Conservation (phyloP, 306 rosid species). For the Lupinus albus region DNA sequence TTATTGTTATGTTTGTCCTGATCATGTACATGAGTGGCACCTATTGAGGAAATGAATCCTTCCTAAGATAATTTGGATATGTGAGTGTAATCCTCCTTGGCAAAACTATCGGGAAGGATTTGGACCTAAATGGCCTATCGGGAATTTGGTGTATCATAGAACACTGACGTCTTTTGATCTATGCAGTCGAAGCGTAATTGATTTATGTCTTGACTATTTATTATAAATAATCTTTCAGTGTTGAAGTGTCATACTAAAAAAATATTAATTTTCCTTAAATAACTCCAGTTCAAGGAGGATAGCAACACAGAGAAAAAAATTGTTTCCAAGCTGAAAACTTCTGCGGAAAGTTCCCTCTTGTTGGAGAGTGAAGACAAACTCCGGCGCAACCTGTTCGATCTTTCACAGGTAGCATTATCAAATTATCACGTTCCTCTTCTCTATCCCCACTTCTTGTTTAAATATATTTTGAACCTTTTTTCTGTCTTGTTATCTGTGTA, state of each 20-base stretch:
- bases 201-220: constrained; percentile 10
- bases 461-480: constrained; percentile 27
- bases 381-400: constrained; percentile 72
- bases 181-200: not conserved
- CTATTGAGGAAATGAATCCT: not conserved
- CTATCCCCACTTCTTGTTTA: not conserved
- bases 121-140: not conserved
- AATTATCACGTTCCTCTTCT: constrained; percentile 13
- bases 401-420: constrained; percentile 61
- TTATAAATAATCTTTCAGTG: constrained; percentile 24
- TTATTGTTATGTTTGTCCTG: constrained; percentile 17
- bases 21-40: not conserved
- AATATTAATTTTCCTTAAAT: constrained; percentile 20
- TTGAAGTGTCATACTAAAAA: constrained; percentile 17
- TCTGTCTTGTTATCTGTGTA: constrained; percentile 17
- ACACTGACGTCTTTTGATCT: not conserved
- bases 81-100: not conserved
- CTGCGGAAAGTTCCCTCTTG: constrained; percentile 55
- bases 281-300: constrained; percentile 83
- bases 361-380: constrained; percentile 65
- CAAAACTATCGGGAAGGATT: not conserved
- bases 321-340: constrained; percentile 75
- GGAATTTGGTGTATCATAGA: not conserved
- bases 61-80: not conserved
- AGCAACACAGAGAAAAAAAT: constrained; percentile 85